These are phyloP conservation scores for Ramalina intermedia DNA, from an alignment of 495 filamentous ascomycete species.

Conservation along the genomic window DNA sequence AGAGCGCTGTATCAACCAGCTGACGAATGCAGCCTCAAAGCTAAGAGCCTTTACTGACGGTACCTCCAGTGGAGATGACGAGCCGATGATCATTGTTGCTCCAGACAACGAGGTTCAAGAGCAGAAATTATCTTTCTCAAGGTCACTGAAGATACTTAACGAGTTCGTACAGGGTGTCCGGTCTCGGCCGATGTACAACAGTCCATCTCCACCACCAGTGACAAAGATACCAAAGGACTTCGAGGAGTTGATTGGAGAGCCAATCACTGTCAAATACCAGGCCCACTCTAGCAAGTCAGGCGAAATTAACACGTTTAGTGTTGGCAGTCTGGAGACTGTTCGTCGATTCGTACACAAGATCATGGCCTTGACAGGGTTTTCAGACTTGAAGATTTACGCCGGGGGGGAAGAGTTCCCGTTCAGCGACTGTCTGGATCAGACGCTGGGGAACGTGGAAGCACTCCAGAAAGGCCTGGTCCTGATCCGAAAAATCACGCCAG, in stretches of 20 bases:
- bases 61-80: constrained; percentile 28
- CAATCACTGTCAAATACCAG: constrained; percentile 57
- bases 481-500: constrained; percentile 23
- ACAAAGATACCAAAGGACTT: constrained; percentile 26
- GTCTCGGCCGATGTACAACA: constrained; percentile 35
- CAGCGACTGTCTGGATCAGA: constrained; percentile 23
- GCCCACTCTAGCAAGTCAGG: constrained; percentile 45
- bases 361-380: constrained; percentile 51
- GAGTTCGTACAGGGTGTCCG: constrained; percentile 41
- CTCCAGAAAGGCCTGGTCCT: constrained; percentile 46
- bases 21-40: constrained; percentile 51
- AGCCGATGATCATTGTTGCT: constrained; percentile 34
- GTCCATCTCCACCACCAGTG: constrained; percentile 27
- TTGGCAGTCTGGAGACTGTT: constrained; percentile 56
- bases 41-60: constrained; percentile 35
- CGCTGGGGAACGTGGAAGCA: constrained; percentile 31
- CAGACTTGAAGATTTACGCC: constrained; percentile 42
- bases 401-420: constrained; percentile 37
- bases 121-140: constrained; percentile 48
- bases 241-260: constrained; percentile 35
- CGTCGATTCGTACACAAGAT: constrained; percentile 50
- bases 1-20: constrained; percentile 59
- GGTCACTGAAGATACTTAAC: constrained; percentile 46
- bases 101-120: constrained; percentile 28
- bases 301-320: constrained; percentile 41